Evolutionary conservation across 2,329 filamentous ascomycete genomes (phyloP).

Genomic region (Pseudogymnoascus sp.): DNA sequence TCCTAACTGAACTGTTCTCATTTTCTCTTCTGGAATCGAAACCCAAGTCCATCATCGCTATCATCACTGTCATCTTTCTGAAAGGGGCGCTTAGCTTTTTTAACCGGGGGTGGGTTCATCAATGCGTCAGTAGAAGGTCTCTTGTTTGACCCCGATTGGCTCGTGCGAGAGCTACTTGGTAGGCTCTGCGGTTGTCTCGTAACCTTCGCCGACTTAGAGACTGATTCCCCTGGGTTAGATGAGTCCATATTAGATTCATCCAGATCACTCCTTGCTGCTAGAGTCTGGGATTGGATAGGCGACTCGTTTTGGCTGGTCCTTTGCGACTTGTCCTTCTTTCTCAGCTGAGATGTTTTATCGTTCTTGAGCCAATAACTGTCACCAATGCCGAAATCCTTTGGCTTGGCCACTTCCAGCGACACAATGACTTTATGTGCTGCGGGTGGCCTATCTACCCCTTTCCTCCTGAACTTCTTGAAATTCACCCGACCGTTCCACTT

Average conservation of each 20-base stretch:
- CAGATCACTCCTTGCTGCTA: neutral
- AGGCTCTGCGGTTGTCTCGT: neutral
- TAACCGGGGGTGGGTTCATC: conserved; percentile 20
- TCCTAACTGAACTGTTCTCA: conserved; percentile 1
- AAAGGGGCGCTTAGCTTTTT: conserved; percentile 21
- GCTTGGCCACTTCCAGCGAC: conserved; percentile 52
- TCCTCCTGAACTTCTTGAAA: conserved; percentile 77
- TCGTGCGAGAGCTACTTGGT: neutral
- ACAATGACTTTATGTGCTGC: conserved; percentile 43
- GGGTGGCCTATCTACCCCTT: conserved; percentile 34
- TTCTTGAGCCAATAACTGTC: conserved; percentile 48
- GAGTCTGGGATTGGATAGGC: neutral
- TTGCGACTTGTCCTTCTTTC: neutral
- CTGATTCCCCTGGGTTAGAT: neutral
- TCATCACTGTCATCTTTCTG: conserved; percentile 21
- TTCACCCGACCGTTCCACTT: conserved; percentile 92
- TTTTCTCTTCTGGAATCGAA: conserved; percentile 24
- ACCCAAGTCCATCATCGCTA: conserved; percentile 26
- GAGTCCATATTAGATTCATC: neutral
- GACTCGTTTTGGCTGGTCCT: neutral
- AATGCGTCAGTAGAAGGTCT: conserved; percentile 20
- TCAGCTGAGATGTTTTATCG: neutral
- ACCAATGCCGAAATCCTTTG: conserved; percentile 50
- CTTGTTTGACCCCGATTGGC: conserved; percentile 15
- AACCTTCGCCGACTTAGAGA: neutral